Evolutionary conservation across 164 flowering plant genomes (phyloP).

Genomic region (Nelumbo lutea): DNA sequence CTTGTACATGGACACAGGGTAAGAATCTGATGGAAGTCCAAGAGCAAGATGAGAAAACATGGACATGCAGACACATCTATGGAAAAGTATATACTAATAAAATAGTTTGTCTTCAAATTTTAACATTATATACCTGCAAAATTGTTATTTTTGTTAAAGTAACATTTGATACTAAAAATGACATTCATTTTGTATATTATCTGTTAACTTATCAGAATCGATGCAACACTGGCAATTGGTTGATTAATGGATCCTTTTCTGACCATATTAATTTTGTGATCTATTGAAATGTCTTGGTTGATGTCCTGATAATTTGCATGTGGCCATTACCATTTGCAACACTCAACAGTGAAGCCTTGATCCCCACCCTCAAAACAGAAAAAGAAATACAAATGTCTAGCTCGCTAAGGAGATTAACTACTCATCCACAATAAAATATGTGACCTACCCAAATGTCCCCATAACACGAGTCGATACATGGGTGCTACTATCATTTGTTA

Average conservation of each 20-base stretch:
- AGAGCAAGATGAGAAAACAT: no score
- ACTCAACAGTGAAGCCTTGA: background rate
- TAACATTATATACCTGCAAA: no score
- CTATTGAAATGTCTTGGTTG: background rate
- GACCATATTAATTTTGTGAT: background rate
- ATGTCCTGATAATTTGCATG: background rate
- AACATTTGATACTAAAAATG: no score
- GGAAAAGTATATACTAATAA: no score
- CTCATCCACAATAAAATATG: background rate
- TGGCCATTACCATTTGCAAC: slow-evolving; percentile 1
- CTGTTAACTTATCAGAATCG: no score
- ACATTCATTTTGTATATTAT: no score
- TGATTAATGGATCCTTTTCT: background rate
- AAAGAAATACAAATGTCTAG: background rate
- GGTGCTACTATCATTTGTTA: slow-evolving; percentile 42
- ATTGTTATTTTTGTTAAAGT: no score
- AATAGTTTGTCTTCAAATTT: no score
- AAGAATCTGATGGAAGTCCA: no score
- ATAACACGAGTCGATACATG: slow-evolving; percentile 77
- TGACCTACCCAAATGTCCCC: slow-evolving; percentile 82
- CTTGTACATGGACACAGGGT: no score
- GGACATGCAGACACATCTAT: no score
- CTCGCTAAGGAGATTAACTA: background rate
- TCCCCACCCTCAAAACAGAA: background rate
- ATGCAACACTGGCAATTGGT: no score